A percentile compares a stretch with the other conserved stretches of the same genome.
Evolutionary conservation across 1,284 basidiomycete genomes (phyloP).

Genomic region (Microbotryum silenes-acaulis): DNA sequence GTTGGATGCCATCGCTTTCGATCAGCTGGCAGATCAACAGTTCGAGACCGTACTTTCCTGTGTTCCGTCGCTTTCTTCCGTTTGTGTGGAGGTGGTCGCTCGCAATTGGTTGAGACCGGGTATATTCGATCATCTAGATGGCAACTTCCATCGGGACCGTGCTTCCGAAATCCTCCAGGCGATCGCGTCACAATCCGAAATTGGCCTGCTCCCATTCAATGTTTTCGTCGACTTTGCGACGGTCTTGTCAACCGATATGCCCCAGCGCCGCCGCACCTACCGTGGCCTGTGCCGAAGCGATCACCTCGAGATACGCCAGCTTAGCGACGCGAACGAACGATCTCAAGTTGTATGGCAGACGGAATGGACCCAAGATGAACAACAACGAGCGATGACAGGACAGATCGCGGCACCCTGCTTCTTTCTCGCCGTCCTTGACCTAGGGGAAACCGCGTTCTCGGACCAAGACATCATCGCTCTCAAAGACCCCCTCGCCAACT

Average conservation of each 20-base stretch:
- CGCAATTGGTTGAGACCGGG: slow-evolving; percentile 7
- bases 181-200: not conserved
- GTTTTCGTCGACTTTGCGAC: slow-evolving; percentile 15
- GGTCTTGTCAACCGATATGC: not conserved
- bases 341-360: too few relatives aligned
- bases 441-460: slow-evolving; percentile 4
- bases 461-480: slow-evolving; percentile 20
- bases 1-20: slow-evolving; percentile 9
- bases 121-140: slow-evolving; percentile 8
- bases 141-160: not conserved
- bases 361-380: not conserved
- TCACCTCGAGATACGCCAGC: slow-evolving; percentile 2
- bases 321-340: slow-evolving; percentile 12
- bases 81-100: slow-evolving; percentile 11
- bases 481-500: slow-evolving; percentile 11
- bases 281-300: slow-evolving; percentile 12
- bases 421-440: slow-evolving; percentile 24
- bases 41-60: not conserved
- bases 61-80: slow-evolving; percentile 3
- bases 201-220: slow-evolving; percentile 9
- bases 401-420: slow-evolving; percentile 5
- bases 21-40: not conserved
- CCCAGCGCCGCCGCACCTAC: slow-evolving; percentile 10
- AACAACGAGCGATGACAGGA: not conserved
- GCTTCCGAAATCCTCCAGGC: not conserved